Conservation (phyloP, 2,329 filamentous ascomycete genomes). For the Aspergillus sp. region DNA sequence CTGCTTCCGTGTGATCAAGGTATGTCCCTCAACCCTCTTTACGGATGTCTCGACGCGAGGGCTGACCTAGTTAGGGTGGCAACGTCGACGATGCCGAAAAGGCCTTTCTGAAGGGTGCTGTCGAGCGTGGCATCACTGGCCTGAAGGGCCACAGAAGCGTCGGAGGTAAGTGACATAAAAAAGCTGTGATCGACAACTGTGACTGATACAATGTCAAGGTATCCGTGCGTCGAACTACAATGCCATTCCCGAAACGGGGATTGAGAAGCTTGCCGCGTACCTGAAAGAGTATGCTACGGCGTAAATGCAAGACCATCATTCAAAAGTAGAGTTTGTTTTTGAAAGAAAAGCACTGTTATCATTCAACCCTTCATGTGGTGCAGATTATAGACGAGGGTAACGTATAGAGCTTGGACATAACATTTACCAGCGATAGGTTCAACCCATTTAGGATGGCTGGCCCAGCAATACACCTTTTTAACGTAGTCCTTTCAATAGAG, state of each 20-base stretch:
- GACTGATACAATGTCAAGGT: conserved; percentile 14
- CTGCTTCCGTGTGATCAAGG: conserved; percentile 74
- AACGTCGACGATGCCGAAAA: conserved; percentile 69
- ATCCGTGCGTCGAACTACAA: conserved; percentile 91
- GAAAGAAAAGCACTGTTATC: not conserved
- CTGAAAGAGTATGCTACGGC: conserved; percentile 56
- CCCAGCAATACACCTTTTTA: not conserved
- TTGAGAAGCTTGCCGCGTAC: conserved; percentile 45
- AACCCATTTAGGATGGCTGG: not conserved
- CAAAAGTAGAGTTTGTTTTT: too few species aligned
- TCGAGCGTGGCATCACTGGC: conserved; percentile 69
- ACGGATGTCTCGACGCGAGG: not conserved
- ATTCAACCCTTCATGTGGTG: not conserved
- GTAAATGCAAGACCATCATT: not conserved
- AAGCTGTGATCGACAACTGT: not conserved
- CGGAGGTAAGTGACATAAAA: conserved; percentile 56
- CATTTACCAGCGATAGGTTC: not conserved
- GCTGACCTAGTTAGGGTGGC: conserved; percentile 49
- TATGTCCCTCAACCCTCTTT: conserved; percentile 5
- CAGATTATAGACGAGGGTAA: not conserved
- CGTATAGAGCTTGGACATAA: not conserved
- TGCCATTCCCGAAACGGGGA: conserved; percentile 62
- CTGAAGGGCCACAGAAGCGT: conserved; percentile 88
- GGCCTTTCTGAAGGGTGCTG: conserved; percentile 72
- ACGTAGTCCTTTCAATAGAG: not conserved